Base-by-base conservation (phyloP, 1,284 basidiomycete species). In the Athelia psychrophila region DNA sequence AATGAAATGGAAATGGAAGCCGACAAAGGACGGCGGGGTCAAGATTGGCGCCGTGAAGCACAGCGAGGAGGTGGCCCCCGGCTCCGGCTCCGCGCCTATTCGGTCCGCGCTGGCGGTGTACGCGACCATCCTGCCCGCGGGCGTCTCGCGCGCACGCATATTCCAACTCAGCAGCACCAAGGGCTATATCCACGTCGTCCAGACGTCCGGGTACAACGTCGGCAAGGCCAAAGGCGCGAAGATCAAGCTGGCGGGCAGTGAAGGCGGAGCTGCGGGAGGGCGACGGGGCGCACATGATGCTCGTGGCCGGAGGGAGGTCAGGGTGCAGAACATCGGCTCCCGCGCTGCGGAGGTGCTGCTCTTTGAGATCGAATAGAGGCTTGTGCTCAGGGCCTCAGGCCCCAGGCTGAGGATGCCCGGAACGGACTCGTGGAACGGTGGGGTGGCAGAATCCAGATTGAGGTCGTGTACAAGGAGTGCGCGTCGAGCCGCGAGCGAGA, bases 161-260 rank as follows among this genome's bases (percentile, higher is more conserved):
- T 72, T 89, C 35, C 27, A 66, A 32, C 74, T 13, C 13, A 30
- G 27, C 13, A 13, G 71, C 5, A 65, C 61, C 88, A 30, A 30
- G 27, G 27, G 27, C 5, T 30, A 88, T 59, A 68, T 91, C 45
- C 86, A 90, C 54, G 77, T 91, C 50, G 73, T 91, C 49, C 89
- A 92, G 70, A 84, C 77, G 8, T 84, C 84, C 23, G 91, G 90
- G 2, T 94, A 88, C 68, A 88, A 92, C 56, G 63, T 75, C 1
- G 72, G 70, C 3, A 59, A 65, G 19, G 71, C 80, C 0, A 68
- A 64, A 1, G 86, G 86, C 0, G 81, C 78, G 0, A 65, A 66
- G 38, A 63, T 89, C 50, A 75, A 65, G 48, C 57, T 84, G 35
- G 61, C 64, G 24, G 76, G 75, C 2, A 71, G 70, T 6, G 68